A percentile compares a stretch with the other conserved stretches of the same genome.
Conservation (phyloP, 1,284 basidiomycete species). For the Cyathus pygmaeus region DNA sequence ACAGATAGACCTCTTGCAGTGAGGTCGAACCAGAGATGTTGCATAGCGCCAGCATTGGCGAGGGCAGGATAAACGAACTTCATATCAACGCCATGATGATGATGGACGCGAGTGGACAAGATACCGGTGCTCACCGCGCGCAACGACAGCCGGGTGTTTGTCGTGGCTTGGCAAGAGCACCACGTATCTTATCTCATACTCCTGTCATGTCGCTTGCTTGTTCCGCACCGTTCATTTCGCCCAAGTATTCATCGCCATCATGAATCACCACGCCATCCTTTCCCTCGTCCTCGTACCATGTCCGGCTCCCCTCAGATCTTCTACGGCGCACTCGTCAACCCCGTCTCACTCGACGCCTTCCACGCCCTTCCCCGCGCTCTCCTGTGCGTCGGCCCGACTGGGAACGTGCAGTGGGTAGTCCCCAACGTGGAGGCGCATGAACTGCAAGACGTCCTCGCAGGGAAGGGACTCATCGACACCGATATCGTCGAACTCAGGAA, state of each 20-base stretch:
- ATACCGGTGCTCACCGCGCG: too few species aligned
- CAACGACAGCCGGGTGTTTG: too few species aligned
- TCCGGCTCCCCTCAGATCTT: slow-evolving; percentile 52
- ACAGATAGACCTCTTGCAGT: too few species aligned
- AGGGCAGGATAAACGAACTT: too few species aligned
- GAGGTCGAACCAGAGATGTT: too few species aligned
- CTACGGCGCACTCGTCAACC: slow-evolving; percentile 77
- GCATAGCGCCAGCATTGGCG: too few species aligned
- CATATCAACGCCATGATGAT: too few species aligned
- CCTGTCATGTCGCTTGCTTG: not conserved
- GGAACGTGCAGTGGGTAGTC: slow-evolving; percentile 77
- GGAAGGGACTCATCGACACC: slow-evolving; percentile 46
- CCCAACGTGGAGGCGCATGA: slow-evolving; percentile 58
- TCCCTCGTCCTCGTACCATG: slow-evolving; percentile 9
- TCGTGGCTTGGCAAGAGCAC: not conserved
- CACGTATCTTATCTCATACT: not conserved
- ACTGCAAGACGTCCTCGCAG: slow-evolving; percentile 56
- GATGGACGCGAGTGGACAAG: too few species aligned
- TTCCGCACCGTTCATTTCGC: too few species aligned
- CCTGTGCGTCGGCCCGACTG: slow-evolving; percentile 65
- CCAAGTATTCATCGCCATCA: too few species aligned
- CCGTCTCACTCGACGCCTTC: slow-evolving; percentile 63
- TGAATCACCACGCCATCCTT: not conserved
- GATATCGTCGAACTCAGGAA: slow-evolving; percentile 58
- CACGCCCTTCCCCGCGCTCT: slow-evolving; percentile 66